Evolutionary conservation across 2,329 filamentous ascomycete genomes (phyloP).

Genomic region (Phyllosticta citribraziliensis): DNA sequence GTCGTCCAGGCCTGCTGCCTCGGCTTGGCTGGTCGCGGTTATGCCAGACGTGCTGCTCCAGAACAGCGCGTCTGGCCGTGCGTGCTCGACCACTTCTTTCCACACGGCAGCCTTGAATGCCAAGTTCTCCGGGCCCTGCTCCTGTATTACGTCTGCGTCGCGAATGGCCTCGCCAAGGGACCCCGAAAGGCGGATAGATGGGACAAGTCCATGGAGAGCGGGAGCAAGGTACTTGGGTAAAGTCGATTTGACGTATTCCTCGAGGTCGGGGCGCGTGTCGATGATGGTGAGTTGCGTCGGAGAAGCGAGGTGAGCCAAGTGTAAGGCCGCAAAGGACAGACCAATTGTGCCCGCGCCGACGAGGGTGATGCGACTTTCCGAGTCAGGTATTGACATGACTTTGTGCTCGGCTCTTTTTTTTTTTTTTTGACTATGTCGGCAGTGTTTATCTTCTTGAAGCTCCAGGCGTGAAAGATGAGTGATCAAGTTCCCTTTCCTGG

Average conservation of each 20-base stretch:
- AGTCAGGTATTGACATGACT: not conserved
- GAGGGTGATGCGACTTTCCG: slow-evolving; percentile 27
- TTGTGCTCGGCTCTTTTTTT: not conserved
- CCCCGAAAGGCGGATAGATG: slow-evolving; percentile 28
- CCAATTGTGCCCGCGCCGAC: slow-evolving; percentile 43
- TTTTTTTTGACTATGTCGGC: not conserved
- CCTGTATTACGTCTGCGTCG: slow-evolving; percentile 45
- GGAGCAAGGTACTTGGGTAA: slow-evolving; percentile 35
- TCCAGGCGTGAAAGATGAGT: not conserved
- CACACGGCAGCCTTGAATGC: slow-evolving; percentile 44
- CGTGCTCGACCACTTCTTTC: slow-evolving; percentile 40
- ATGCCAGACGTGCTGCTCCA: slow-evolving; percentile 53
- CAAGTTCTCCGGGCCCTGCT: slow-evolving; percentile 48
- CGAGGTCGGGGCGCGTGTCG: slow-evolving; percentile 41
- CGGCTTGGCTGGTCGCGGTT: slow-evolving; percentile 40
- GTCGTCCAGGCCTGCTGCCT: slow-evolving; percentile 12
- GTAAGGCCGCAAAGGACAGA: slow-evolving; percentile 46
- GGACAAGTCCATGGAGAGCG: slow-evolving; percentile 10
- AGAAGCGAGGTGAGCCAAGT: slow-evolving; percentile 35
- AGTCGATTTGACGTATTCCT: slow-evolving; percentile 32
- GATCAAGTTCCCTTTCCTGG: not conserved
- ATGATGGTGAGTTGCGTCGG: slow-evolving; percentile 36
- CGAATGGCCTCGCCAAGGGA: slow-evolving; percentile 34
- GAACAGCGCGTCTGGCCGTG: slow-evolving; percentile 36
- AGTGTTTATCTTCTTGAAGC: not conserved